Percentiles rank a stretch among this genome's conserved stretches.
Conservation (phyloP, 2,329 filamentous ascomycete species). For the Hirsutella minnesotensis region DNA sequence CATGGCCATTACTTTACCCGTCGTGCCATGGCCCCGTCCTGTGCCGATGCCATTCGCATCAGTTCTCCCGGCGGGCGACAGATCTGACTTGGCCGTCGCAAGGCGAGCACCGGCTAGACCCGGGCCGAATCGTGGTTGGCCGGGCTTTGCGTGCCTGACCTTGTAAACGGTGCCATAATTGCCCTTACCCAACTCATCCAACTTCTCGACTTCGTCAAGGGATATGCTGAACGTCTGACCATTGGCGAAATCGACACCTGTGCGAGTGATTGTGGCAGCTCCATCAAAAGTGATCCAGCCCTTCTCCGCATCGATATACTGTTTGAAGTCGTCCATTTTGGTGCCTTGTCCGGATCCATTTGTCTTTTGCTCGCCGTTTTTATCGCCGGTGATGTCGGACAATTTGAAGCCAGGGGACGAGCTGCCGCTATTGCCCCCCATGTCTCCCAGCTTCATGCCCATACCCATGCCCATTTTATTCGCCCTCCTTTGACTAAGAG, state of each 20-base stretch:
- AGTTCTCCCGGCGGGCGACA: conserved; percentile 16
- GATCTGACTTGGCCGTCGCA: conserved; percentile 23
- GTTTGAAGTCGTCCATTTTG: conserved; percentile 48
- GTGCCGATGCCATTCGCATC: conserved; percentile 15
- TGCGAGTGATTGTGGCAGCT: conserved; percentile 78
- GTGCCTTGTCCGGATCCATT: conserved; percentile 30
- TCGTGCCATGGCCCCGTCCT: conserved; percentile 32
- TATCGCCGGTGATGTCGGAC: conserved; percentile 24
- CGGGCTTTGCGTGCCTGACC: conserved; percentile 68
- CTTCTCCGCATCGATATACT: conserved; percentile 84
- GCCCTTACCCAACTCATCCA: conserved; percentile 91
- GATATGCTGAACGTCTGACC: conserved; percentile 89
- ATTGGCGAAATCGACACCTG: conserved; percentile 84
- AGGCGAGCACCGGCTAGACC: conserved; percentile 38
- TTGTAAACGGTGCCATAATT: conserved; percentile 99
- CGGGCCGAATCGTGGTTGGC: conserved; percentile 44
- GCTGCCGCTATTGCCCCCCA: conserved; percentile 18
- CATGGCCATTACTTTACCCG: conserved; percentile 92
- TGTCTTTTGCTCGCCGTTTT: conserved; percentile 11
- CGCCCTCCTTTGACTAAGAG: conserved; percentile 55
- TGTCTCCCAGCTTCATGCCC: conserved; percentile 47
- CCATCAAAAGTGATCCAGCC: conserved; percentile 88
- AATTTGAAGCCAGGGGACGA: conserved; percentile 27
- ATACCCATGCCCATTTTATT: conserved; percentile 30
- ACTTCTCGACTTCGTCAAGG: conserved; percentile 83